Percentiles rank a stretch among this genome's conserved stretches.
Evolutionary conservation across 441 rosid species (phyloP).

Genomic region (Mallotus japonicus): DNA sequence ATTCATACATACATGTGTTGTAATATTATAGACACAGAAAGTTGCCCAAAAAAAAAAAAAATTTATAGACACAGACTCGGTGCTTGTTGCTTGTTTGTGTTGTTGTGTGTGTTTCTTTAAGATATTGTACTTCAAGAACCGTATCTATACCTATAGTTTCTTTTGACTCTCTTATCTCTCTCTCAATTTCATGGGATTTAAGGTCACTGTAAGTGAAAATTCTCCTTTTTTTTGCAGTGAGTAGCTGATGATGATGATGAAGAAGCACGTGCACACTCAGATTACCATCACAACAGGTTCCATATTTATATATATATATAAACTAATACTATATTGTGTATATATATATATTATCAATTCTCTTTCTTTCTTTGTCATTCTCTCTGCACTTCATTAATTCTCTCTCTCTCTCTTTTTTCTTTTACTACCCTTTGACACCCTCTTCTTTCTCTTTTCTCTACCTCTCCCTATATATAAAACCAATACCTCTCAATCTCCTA

Average conservation of each 20-base stretch:
- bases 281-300: slow-evolving; percentile 63
- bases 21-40: too few relatives aligned
- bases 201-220: slow-evolving; percentile 32
- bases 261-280: slow-evolving; percentile 74
- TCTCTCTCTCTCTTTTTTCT: slow-evolving; percentile 34
- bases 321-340: slow-evolving; percentile 18
- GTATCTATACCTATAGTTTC: slow-evolving; percentile 9
- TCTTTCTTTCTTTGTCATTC: slow-evolving; percentile 20
- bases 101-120: background rate
- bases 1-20: background rate
- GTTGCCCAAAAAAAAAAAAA: too few relatives aligned
- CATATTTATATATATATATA: slow-evolving; percentile 25
- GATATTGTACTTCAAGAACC: background rate
- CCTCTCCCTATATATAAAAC: background rate
- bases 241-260: slow-evolving; percentile 39
- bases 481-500: slow-evolving; percentile 23
- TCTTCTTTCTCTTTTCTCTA: slow-evolving; percentile 20
- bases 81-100: slow-evolving; percentile 15
- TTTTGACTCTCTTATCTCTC: slow-evolving; percentile 10
- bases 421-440: slow-evolving; percentile 8
- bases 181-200: slow-evolving; percentile 23
- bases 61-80: background rate
- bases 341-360: slow-evolving; percentile 10
- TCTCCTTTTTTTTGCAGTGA: slow-evolving; percentile 39
- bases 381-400: slow-evolving; percentile 7